phyloP scores from a whole-genome alignment of 495 filamentous ascomycete species.

The Aspergillus asperescens region DNA sequence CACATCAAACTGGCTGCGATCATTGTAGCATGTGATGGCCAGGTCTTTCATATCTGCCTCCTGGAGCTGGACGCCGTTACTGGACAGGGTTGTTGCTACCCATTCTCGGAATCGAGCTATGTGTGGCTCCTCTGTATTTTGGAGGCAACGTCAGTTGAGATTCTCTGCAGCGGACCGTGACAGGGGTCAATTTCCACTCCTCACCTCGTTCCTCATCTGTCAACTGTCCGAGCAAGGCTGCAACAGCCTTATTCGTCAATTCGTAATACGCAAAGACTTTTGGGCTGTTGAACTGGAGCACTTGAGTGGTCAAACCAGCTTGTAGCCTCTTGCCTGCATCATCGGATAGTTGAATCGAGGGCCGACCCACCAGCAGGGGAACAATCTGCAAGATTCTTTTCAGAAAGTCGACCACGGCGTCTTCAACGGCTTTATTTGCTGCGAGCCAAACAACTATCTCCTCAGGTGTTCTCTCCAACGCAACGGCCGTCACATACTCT shows the following conservation, averaged over 20 bases:
- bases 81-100: too few relatives aligned
- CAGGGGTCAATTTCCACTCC: not conserved
- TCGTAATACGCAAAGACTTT: not conserved
- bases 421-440: not conserved
- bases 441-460: conserved; percentile 4
- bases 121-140: too few relatives aligned
- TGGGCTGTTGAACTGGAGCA: not conserved
- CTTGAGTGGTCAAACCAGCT: not conserved
- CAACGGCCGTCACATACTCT: not conserved
- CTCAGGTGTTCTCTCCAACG: not conserved
- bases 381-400: not conserved
- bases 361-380: too few relatives aligned
- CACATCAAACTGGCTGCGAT: too few relatives aligned
- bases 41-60: not conserved
- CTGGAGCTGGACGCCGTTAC: too few relatives aligned
- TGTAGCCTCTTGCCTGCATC: not conserved
- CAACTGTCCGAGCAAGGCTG: not conserved
- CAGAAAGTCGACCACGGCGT: not conserved
- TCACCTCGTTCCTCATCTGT: not conserved
- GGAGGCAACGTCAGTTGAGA: too few relatives aligned
- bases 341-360: not conserved
- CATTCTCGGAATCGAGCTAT: too few relatives aligned
- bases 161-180: not conserved
- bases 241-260: too few relatives aligned
- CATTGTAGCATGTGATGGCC: too few relatives aligned